These are phyloP conservation scores for Mortierella polycephala DNA, from an alignment of 371 early-diverging fungal species.

Conservation along the genomic window DNA sequence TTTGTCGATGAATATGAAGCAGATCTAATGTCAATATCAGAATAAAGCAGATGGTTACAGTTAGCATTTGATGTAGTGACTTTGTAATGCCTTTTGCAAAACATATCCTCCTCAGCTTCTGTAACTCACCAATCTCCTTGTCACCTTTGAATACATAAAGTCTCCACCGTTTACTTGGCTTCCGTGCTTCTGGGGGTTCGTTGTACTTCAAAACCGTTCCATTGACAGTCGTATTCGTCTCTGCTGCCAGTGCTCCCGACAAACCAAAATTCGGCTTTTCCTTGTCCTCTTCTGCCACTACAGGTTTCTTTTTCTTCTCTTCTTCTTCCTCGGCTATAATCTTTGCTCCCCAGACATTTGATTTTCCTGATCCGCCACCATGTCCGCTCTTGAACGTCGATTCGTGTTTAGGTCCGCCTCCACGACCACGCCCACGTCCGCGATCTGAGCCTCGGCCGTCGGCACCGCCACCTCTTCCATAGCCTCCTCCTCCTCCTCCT, in stretches of 20 bases:
- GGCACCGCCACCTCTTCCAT: constrained; percentile 14
- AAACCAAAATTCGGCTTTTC: constrained; percentile 83
- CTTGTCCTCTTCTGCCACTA: constrained; percentile 57
- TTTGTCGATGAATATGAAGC: constrained; percentile 86
- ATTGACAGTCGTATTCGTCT: constrained; percentile 82
- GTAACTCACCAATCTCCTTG: constrained; percentile 78
- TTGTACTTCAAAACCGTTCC: constrained; percentile 89
- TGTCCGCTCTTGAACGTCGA: constrained; percentile 38
- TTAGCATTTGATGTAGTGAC: background rate
- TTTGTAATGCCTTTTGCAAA: background rate
- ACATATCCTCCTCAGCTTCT: background rate
- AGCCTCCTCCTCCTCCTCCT: constrained; percentile 18
- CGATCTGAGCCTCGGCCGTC: background rate
- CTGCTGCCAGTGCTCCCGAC: constrained; percentile 88
- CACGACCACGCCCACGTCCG: constrained; percentile 16
- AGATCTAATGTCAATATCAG: constrained; percentile 66
- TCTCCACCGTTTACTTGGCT: constrained; percentile 80
- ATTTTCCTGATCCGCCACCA: constrained; percentile 52
- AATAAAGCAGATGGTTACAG: background rate
- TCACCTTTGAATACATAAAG: constrained; percentile 93
- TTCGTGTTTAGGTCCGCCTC: constrained; percentile 50
- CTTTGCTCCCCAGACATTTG: constrained; percentile 45
- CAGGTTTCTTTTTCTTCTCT: constrained; percentile 47
- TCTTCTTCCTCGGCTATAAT: constrained; percentile 50
- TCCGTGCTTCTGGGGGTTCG: constrained; percentile 91